Evolutionary conservation across 2,329 filamentous ascomycete genomes (phyloP), one percentile per base, ranked within the genome.

Genomic region (Exophiala lecanii-corni): DNA sequence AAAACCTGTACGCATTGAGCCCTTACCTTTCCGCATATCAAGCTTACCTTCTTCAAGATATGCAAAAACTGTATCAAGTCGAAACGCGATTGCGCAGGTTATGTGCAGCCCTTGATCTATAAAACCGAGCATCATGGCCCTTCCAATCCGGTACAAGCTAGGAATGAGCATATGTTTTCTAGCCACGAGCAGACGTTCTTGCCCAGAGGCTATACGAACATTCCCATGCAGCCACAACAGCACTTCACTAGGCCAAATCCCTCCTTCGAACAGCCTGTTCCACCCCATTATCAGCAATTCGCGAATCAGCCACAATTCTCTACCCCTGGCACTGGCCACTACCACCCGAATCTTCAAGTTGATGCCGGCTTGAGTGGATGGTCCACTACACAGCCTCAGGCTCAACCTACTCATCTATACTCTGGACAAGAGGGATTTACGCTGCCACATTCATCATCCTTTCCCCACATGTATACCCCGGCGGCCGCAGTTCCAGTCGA

Each of bases 41-140:
- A 20, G 17, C 39, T 41, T 15, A 31, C 35, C 19, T 31, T 39
- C 4, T 38, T 23, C 16, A 19, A 56, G 53, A 41, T 45, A 33
- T 71, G 68, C 58, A 65, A 62, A 47, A 56, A 71, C 50, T 71
- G 68, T 52, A 60, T 66, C 51, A 71, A 70, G 48, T 69, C 68
- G 23, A 70, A 67, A 51, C 59, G 68, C 36, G 62, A 66, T 21
- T 71, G 68, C 52, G 65, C 69, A 44, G 52, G 52, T 26, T 55
- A 55, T 28, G 39, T 39, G 19, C 48, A 50, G 35, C 52, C 52
- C 16, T 32, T 53, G 5, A 43, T 49, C 12, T 51, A 54, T 36
- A 54, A 51, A 20, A 43, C 49, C 39, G 41, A 53, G 21, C 36
- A 35, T 36, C 41, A 46, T n/a, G 45, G 21, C 18, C 36, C 32